Conservation (phyloP, 208 protist species). For the Acanthamoeba polyphaga region DNA sequence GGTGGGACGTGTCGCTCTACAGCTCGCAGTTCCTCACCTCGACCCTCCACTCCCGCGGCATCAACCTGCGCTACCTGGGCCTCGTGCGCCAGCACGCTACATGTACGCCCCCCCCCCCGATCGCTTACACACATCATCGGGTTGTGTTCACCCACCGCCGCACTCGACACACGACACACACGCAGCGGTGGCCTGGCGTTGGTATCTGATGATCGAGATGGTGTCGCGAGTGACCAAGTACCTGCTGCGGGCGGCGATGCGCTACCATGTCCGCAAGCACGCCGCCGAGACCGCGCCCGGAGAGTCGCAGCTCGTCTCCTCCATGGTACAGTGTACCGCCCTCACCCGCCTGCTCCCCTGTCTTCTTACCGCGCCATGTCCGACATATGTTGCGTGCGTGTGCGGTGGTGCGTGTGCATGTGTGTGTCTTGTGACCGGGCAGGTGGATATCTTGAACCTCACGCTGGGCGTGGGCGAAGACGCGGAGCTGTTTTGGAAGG, state of each 20-base stretch:
- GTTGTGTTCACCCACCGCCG: neutral
- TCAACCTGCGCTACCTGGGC: conserved; percentile 56
- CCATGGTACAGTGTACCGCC: neutral
- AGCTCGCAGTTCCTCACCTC: conserved; percentile 23
- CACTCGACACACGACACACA: no score
- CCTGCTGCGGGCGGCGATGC: neutral
- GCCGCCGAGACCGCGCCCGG: neutral
- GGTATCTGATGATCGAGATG: conserved; percentile 65
- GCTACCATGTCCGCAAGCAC: neutral
- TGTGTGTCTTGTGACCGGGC: neutral
- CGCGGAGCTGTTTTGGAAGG: conserved; percentile 24
- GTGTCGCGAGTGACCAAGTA: conserved; percentile 18
- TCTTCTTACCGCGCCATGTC: neutral
- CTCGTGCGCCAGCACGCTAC: neutral
- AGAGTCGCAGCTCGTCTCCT: neutral
- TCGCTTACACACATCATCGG: no score
- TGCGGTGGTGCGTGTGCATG: no score
- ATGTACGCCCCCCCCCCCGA: neutral
- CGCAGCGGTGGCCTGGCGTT: conserved; percentile 1
- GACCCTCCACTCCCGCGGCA: neutral
- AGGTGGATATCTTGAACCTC: conserved; percentile 32
- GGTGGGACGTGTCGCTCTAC: neutral
- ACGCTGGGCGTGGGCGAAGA: conserved; percentile 18
- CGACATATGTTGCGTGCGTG: no score
- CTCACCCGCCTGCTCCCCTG: neutral